phyloP scores from a whole-genome alignment of 1,284 basidiomycete species.

The Naganishia cerealis region DNA sequence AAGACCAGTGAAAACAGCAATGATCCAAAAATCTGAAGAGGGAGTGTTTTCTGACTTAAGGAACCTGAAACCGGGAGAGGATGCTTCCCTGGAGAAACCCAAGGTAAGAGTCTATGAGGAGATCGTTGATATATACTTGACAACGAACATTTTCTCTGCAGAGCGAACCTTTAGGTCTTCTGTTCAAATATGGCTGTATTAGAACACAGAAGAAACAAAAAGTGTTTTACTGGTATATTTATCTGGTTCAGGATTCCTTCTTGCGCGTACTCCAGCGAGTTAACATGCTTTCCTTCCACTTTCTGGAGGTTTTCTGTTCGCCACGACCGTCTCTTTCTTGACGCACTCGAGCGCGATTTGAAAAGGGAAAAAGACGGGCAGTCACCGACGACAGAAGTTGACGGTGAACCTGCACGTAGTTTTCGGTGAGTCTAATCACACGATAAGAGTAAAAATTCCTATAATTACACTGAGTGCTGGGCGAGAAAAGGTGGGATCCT shows the following conservation, averaged over 20 bases:
- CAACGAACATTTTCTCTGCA: constrained; percentile 30
- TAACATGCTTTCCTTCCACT: constrained; percentile 51
- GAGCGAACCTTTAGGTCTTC: constrained; percentile 70
- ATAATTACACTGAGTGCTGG: constrained; percentile 45
- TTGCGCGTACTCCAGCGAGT: neutral
- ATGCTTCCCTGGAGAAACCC: constrained; percentile 85
- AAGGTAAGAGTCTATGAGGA: constrained; percentile 63
- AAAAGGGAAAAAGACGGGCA: constrained; percentile 86
- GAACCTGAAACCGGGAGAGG: constrained; percentile 84
- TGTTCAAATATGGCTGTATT: constrained; percentile 93
- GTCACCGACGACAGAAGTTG: constrained; percentile 73
- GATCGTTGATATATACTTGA: neutral
- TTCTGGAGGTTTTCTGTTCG: constrained; percentile 81
- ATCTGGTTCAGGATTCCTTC: too few relatives aligned
- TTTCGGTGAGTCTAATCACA: constrained; percentile 51
- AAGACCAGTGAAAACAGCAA: constrained; percentile 58
- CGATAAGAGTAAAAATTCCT: neutral
- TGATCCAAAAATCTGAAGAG: constrained; percentile 90
- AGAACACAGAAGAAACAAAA: constrained; percentile 95
- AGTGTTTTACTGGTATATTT: constrained; percentile 54
- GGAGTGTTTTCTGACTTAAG: constrained; percentile 86
- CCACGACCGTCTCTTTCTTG: constrained; percentile 88
- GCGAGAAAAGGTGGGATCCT: constrained; percentile 81
- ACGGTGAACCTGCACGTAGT: constrained; percentile 71
- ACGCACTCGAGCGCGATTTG: constrained; percentile 86